Base-by-base conservation (phyloP, 495 filamentous ascomycete species). In the Aspergillus campestris region DNA sequence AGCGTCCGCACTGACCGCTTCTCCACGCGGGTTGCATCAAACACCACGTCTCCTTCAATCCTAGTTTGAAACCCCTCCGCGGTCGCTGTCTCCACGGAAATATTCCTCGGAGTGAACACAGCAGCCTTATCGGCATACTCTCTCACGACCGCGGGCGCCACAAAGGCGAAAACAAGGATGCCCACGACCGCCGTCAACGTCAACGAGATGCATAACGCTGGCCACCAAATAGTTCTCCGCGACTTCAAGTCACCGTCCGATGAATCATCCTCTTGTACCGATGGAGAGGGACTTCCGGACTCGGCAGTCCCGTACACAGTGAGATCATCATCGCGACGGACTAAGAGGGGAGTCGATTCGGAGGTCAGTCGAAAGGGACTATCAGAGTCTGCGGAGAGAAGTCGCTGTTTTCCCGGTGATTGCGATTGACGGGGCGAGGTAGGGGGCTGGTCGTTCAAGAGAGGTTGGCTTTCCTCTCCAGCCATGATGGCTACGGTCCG, bases 51-150 rank as follows among this genome's bases (percentile, higher is more conserved):
- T 1, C 86, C 90, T 53, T 86, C 80, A 27, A 98, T 71, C 47
- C 87, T 81, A 41, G 84, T 83, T 37, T 71, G 77, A 8, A 95
- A 77, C 0, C 92, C 94, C 41, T 78, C 71, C 6, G 74, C 49
- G 0, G 90, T 96, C 41, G 94, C 83, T 6, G 81, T 86, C 37
- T 90, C 83, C 42, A 98, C 78, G 1, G 88, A 87, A 6, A 98
- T 66, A 55, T 80, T 80, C 3, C 81, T 86, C 0, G 92, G 83
- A 50, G 89, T 78, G 51, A 97, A 78, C 5, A 89, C 78, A 14
- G 82, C 71, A 5, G 92, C 89, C 60, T 92, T 72, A 58, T 86
- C 80, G 6, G 82, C 86, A 62, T 98, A 98, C 58, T 85, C 77
- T 60, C 94, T 81, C 13, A 91, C 78, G 6, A 82, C 76, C 24